Base-by-base conservation (phyloP, 345 rosid species). In the Anacardium occidentale region DNA sequence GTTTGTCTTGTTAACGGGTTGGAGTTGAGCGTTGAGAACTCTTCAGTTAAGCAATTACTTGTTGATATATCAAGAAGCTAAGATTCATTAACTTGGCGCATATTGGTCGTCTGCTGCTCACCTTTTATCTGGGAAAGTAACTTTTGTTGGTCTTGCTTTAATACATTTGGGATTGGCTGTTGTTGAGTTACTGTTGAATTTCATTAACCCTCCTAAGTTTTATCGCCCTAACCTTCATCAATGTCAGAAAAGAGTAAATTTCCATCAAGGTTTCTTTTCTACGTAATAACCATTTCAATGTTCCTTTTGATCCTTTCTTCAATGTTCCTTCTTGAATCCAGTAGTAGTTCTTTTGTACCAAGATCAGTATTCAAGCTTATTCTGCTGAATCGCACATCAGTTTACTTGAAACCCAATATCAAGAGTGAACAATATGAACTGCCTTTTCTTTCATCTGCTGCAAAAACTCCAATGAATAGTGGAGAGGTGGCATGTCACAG, bases 191-290 rank as follows among this genome's bases (percentile, higher is more conserved):
- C 54, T 68, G 48, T 55, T 45, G 42, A 72, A 17, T 15, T 63
- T 45, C 40, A 44, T 17, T 17, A 25, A 44, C 50, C 44, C 8
- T 4, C 34, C 10, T 17, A 42, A 42, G 50, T 47, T 44, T 48
- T 20, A 26, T 74, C 25, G 69, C 51, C 18, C 37, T 29, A 32
- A 69, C 51, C 62, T 24, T 57, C 63, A 61, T 65, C 82, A 20
- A 85, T 89, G 90, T 88, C 84, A 20, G 95, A 86, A 74, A 88
- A 88, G 77, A 81, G 83, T 53, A 51, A 83, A 66, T 76, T 80
- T 74, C 82, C 87, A 3, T 83, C 88, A 0, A 89, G 85, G 84
- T 81, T 83, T 78, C 79, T 89, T 60, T 84, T 90, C 66, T 88
- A 70, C 80, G 77, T 89, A 13, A 79, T 86, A 58, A 83, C 91